These are phyloP conservation scores for Kwoniella sp. DNA, from an alignment of 768 basidiomycete genomes.

Conservation along the genomic window DNA sequence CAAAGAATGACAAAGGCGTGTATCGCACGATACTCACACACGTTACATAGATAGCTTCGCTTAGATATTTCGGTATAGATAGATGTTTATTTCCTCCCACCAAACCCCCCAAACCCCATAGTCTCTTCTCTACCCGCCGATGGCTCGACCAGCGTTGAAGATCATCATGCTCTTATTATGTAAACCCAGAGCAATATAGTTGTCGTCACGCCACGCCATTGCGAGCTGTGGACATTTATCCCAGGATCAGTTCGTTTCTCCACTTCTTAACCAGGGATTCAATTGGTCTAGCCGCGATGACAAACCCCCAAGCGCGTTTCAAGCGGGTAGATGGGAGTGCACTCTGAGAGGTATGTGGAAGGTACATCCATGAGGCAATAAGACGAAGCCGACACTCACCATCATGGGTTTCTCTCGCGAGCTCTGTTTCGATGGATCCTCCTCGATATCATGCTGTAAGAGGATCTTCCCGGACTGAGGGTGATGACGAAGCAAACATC, in stretches of 20 bases:
- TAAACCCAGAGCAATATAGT: slow-evolving; percentile 49
- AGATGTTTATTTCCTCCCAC: not conserved
- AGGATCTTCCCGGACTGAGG: slow-evolving; percentile 23
- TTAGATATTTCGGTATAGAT: no score
- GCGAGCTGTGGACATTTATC: slow-evolving; percentile 25
- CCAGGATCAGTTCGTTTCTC: no score
- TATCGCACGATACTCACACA: no score
- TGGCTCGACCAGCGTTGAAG: slow-evolving; percentile 22
- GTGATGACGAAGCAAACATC: not conserved
- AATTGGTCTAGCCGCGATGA: not conserved
- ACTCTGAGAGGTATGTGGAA: no score
- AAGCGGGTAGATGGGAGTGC: no score
- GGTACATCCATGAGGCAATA: not conserved
- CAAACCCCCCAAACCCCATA: not conserved
- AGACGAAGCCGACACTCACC: slow-evolving; percentile 29
- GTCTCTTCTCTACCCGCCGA: not conserved
- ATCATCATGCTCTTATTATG: slow-evolving; percentile 49
- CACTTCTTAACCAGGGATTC: no score
- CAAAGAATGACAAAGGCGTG: no score
- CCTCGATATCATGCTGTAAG: slow-evolving; percentile 32
- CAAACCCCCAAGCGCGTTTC: no score
- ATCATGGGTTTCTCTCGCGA: slow-evolving; percentile 36
- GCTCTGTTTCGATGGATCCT: slow-evolving; percentile 23
- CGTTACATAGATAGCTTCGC: no score
- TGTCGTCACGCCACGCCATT: slow-evolving; percentile 49